Conservation (phyloP, 169 alveolate genomes). For the Plasmodium cynomolgi region DNA sequence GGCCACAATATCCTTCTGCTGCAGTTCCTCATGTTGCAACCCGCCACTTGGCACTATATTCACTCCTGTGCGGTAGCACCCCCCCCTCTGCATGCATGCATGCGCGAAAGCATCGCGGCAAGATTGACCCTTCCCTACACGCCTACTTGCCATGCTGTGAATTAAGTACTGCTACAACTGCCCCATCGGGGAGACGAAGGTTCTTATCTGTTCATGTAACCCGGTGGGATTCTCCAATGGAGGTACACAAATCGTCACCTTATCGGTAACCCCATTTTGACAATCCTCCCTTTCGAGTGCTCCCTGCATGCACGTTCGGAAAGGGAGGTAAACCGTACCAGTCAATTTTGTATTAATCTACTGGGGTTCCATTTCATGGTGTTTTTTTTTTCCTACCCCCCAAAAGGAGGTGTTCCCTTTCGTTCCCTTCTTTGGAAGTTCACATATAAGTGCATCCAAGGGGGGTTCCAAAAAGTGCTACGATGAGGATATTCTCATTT, state of each 20-base stretch:
- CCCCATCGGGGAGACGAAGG: not conserved
- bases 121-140: not conserved
- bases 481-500: not conserved
- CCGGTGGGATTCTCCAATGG: not conserved
- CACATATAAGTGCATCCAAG: too few relatives aligned
- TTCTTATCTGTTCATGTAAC: not conserved
- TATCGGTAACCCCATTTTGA: not conserved
- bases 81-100: too few relatives aligned
- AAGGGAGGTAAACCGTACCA: not conserved
- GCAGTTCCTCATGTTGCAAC: not conserved
- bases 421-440: too few relatives aligned
- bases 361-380: not conserved
- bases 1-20: too few relatives aligned
- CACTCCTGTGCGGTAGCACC: not conserved
- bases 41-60: not conserved
- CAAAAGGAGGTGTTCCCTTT: too few relatives aligned
- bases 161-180: not conserved
- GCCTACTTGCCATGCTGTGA: not conserved
- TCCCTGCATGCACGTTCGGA: not conserved
- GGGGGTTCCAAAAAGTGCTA: not conserved
- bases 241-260: not conserved
- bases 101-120: too few relatives aligned
- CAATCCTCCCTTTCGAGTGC: not conserved
- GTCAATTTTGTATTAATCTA: not conserved
- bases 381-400: too few relatives aligned